Conservation (phyloP, 805 yeast genomes). For the Lachancea dasiensis region DNA sequence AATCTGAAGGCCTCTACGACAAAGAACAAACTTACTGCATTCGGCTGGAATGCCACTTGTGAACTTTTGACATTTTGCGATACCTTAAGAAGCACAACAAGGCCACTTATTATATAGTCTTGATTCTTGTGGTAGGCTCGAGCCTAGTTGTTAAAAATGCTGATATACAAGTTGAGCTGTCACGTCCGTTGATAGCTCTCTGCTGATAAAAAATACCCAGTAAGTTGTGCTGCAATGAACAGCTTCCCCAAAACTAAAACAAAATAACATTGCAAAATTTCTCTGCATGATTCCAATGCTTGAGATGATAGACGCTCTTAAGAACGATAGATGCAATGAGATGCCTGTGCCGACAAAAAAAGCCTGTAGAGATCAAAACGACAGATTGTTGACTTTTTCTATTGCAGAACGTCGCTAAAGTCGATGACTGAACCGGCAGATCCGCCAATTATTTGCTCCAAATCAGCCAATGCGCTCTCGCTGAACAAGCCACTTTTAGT, state of each 20-base stretch:
- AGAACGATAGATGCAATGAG: too few relatives aligned
- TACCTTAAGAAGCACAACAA: background rate
- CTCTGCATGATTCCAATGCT: too few relatives aligned
- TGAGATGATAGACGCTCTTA: too few relatives aligned
- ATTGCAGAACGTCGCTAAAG: constrained; percentile 9
- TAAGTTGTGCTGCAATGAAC: background rate
- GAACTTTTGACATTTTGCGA: background rate
- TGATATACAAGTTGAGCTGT: constrained; percentile 1
- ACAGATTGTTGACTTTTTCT: too few relatives aligned
- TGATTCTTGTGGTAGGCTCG: too few relatives aligned
- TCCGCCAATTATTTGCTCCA: constrained; percentile 47
- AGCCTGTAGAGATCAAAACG: too few relatives aligned
- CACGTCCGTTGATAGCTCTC: background rate
- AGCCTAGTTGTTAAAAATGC: constrained; percentile 2
- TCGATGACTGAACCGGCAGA: constrained; percentile 7
- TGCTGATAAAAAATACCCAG: background rate
- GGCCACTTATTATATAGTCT: too few relatives aligned
- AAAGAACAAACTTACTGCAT: too few relatives aligned
- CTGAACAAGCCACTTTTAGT: constrained; percentile 74
- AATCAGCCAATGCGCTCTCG: constrained; percentile 66
- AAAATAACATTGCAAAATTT: background rate
- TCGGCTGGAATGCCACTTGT: too few relatives aligned
- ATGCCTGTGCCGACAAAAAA: too few relatives aligned
- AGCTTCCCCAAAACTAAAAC: background rate
- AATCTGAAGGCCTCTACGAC: too few relatives aligned